A percentile compares a stretch with the other conserved stretches of the same genome.
Conservation (phyloP, 306 rosid genomes). For the Crotalaria pallida region DNA sequence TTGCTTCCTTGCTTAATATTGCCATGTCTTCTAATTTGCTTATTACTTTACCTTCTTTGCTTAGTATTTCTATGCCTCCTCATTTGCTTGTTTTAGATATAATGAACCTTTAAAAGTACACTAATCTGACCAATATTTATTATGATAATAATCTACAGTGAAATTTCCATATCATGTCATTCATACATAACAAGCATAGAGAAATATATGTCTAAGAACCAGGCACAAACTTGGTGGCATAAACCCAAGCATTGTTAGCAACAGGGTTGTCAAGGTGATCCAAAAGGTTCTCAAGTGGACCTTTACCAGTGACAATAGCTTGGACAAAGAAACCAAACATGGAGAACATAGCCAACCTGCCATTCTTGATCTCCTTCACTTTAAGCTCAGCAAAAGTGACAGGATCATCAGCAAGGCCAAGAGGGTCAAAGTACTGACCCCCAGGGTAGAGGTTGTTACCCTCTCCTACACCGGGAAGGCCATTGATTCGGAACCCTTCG, state of each 20-base stretch:
- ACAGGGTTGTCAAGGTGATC: constrained; percentile 72
- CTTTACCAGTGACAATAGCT: constrained; percentile 71
- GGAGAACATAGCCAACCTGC: constrained; percentile 64
- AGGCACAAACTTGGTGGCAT: constrained; percentile 66
- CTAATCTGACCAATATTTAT: background rate
- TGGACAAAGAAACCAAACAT: constrained; percentile 77
- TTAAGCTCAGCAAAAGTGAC: constrained; percentile 63
- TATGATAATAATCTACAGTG: constrained; percentile 12
- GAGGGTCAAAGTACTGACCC: constrained; percentile 69
- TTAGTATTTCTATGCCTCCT: background rate
- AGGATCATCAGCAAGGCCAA: constrained; percentile 69
- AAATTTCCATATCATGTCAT: background rate
- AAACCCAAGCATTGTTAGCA: constrained; percentile 70
- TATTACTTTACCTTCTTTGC: background rate
- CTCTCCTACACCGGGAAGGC: constrained; percentile 63
- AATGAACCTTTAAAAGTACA: background rate
- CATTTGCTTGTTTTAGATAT: background rate
- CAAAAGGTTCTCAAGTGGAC: constrained; percentile 59
- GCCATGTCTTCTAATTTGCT: too few relatives aligned
- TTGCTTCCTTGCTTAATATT: too few relatives aligned
- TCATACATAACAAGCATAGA: background rate
- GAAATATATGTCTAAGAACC: constrained; percentile 33
- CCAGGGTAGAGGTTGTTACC: constrained; percentile 67
- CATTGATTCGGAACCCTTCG: constrained; percentile 64
- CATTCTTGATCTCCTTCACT: constrained; percentile 66